Base-by-base conservation (phyloP, 2,329 filamentous ascomycete genomes). In the Colletotrichum lindemuthianum region DNA sequence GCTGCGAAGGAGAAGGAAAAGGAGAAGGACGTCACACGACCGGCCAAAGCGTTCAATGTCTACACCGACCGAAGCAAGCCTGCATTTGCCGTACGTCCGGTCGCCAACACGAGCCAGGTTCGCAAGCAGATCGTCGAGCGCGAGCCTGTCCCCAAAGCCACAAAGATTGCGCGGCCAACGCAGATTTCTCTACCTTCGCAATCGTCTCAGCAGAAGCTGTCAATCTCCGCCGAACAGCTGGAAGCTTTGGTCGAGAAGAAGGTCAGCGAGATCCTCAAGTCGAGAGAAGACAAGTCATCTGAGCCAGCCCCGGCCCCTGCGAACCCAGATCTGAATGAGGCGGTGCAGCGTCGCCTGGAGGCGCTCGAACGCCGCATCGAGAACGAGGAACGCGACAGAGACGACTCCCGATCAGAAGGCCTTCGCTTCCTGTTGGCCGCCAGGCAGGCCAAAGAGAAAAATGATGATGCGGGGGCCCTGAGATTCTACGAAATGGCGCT, bases 191-290 rank as follows among this genome's bases (percentile, higher is more conserved):
- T 82, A 3, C 75, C 72, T 10, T 13, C 65, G 8, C 65, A 66
- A 7, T 34, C 67, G 51, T 54, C 51, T 54, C 60, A 68, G 67
- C 71, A 67, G 67, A 78, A 69, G 69, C 71, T 76, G 68, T 84
- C 81, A 75, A 83, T 92, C 8, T 90, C 89, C 0, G 86, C 89
- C 15, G 90, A 88, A 11, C 90, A 89, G 56, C 96, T 98, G 65
- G 94, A 97, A 75, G 92, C 93, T 43, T 89, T 97, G 79, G 93
- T 98, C 1, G 92, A 97, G 76, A 92, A 91, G 70, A 97, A 97
- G 72, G 92, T 98, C 1, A 90, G 91, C 65, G 93, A 97, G 78
- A 93, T 96, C 40, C 82, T 98, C 1, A 93, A 94, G 0, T 89
- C 90, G n/a, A 87, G 90, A 57, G 88, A 86, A 1, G 73, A 87